Base-by-base conservation (phyloP, 192 early-diverging fungal genomes). In the Gonapodya sp. region DNA sequence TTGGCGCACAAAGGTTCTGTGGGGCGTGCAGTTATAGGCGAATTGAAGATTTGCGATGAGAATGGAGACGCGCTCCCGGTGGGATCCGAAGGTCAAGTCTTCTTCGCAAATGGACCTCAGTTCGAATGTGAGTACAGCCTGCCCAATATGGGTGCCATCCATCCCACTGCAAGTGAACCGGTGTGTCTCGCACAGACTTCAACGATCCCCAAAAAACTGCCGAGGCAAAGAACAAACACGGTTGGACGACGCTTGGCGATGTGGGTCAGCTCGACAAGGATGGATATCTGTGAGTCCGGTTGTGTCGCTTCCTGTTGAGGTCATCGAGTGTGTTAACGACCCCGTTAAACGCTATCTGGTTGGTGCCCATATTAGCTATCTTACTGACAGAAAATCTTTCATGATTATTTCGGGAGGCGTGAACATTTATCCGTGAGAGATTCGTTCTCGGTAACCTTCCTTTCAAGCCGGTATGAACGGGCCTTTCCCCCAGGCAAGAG, bases 401-500 rank as follows among this genome's bases (percentile, higher is more conserved):
- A 77, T 77, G 75, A 77, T 77, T 33, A 77, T 77, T 33, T 77
- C 75, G 75, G 75, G 75, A 18, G 75, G 75, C 2, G 75, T 77
- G 18, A 77, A 77, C 75, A 77, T 77, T 33, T 77, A 34, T 31
- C 30, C 18, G 75, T 77, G 31, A 34, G 75, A 14, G 8, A 2
- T 2, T 77, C 18, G 31, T 77, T 77, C 64, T 16, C 18, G 34
- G 31, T 33, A 34, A 77, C 34, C 31, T 64, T 8, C 24, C 8
- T 64, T 16, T 16, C 8, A 24, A 64, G 24, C 46, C 24, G 8
- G 24, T 64, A 64, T 64, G 8, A n/a, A 64, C 46, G 46, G 8
- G 46, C 46, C 24, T 64, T 31, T 77, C 2, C 75, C 34, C 75
- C 75, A 77, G 75, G 2, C 75, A 77, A 77, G 75, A 77, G 31